A percentile compares a stretch with the other conserved stretches of the same genome.
These are phyloP conservation scores for Apiotrichum sp. DNA, from an alignment of 1,284 basidiomycete genomes.

Conservation along the genomic window DNA sequence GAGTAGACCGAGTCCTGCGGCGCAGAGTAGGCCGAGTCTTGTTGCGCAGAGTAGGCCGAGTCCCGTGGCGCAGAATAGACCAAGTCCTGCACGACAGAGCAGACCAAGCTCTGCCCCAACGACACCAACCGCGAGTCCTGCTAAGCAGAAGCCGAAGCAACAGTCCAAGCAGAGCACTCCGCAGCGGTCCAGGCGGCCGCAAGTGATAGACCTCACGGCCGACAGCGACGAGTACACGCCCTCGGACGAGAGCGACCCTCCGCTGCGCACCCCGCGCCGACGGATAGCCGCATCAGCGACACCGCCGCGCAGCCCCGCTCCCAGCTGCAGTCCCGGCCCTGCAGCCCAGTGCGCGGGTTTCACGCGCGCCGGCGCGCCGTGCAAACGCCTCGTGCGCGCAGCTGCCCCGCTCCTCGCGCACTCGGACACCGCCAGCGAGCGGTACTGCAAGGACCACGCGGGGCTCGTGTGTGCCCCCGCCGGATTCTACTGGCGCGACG, in stretches of 20 bases:
- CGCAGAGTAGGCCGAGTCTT: too few relatives aligned
- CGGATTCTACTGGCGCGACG: slow-evolving; percentile 41
- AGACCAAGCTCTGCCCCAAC: too few relatives aligned
- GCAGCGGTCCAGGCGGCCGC: background rate
- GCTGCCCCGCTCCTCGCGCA: slow-evolving; percentile 31
- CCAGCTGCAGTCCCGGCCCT: background rate
- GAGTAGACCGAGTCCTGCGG: too few relatives aligned
- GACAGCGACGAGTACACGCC: slow-evolving; percentile 4
- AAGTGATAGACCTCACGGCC: slow-evolving; percentile 10
- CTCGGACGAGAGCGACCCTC: background rate
- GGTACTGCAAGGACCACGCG: slow-evolving; percentile 46
- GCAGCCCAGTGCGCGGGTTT: slow-evolving; percentile 39
- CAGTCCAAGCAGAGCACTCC: background rate
- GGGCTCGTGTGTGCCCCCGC: slow-evolving; percentile 37
- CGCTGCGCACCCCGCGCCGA: background rate
- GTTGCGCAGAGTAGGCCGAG: too few relatives aligned
- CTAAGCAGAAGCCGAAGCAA: background rate
- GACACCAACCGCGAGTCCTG: background rate
- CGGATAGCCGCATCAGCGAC: background rate
- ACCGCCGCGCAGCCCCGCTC: background rate
- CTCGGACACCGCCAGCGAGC: slow-evolving; percentile 7
- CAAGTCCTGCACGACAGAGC: too few relatives aligned
- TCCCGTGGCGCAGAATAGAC: too few relatives aligned
- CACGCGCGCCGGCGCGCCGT: slow-evolving; percentile 40
- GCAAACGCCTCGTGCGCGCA: slow-evolving; percentile 37